Conservation (phyloP, 768 basidiomycete species). For the Trametes cingulata region DNA sequence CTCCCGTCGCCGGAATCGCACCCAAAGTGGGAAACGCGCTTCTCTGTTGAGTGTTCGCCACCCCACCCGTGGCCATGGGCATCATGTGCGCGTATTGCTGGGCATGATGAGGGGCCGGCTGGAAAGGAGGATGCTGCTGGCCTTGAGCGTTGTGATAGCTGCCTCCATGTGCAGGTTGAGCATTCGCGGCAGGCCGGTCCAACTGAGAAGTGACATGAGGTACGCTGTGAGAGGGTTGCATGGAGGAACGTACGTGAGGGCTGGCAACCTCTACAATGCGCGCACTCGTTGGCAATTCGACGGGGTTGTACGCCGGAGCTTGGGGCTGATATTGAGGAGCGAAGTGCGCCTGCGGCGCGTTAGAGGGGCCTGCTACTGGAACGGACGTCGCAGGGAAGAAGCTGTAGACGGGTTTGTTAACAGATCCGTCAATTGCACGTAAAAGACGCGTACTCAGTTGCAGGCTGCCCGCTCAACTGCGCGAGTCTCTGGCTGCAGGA, state of each 20-base stretch:
- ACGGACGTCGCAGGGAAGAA: background rate
- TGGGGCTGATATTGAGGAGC: background rate
- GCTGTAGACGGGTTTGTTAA: background rate
- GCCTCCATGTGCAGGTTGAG: background rate
- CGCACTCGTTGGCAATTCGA: conserved; percentile 33
- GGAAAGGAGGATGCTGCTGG: background rate
- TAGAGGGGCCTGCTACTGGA: background rate
- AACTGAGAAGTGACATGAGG: background rate
- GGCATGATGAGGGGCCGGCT: background rate
- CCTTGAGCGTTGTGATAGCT: background rate
- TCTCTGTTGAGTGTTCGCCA: background rate
- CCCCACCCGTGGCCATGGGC: background rate
- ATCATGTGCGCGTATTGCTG: background rate
- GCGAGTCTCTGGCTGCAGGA: conserved; percentile 6
- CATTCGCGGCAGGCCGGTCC: background rate
- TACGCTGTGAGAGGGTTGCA: background rate
- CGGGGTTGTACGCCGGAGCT: background rate
- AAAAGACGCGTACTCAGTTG: background rate
- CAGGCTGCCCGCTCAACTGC: background rate
- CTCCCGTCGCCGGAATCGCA: too few relatives aligned
- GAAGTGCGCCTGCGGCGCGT: background rate
- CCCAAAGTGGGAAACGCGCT: too few relatives aligned
- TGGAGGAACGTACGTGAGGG: background rate
- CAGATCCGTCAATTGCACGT: background rate
- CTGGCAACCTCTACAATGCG: conserved; percentile 34